These are phyloP conservation scores for Stentor roeselii DNA, from an alignment of 73 alveolate genomes.

Conservation along the genomic window DNA sequence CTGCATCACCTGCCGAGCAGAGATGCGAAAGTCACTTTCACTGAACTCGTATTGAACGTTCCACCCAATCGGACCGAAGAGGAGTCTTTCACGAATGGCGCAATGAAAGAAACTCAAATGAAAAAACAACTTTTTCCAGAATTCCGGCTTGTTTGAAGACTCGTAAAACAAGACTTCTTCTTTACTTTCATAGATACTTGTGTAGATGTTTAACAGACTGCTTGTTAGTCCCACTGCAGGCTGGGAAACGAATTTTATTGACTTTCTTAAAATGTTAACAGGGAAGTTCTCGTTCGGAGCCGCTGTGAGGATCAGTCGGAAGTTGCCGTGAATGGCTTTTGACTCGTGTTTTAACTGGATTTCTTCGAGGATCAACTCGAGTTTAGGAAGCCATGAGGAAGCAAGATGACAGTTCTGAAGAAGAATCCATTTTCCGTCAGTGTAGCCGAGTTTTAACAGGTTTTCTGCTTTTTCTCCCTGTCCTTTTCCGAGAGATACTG, in stretches of 20 bases:
- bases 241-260: constrained; percentile 82
- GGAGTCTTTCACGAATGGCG: constrained; percentile 96
- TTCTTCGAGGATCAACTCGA: constrained; percentile 88
- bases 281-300: constrained; percentile 75
- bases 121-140: constrained; percentile 57
- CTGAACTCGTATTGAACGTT: constrained; percentile 98
- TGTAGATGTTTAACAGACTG: constrained; percentile 67
- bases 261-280: constrained; percentile 61
- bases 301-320: constrained; percentile 79
- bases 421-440: constrained; percentile 97
- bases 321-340: constrained; percentile 63
- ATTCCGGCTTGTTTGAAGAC: constrained; percentile 51
- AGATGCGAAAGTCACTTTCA: constrained; percentile 97
- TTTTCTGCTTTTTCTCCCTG: constrained; percentile 94
- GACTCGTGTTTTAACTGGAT: constrained; percentile 63
- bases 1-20: constrained; percentile 91
- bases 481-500: constrained; percentile 92
- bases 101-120: constrained; percentile 83
- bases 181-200: constrained; percentile 57
- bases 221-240: constrained; percentile 89
- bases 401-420: constrained; percentile 99
- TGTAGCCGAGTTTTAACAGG: constrained; percentile 69
- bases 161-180: constrained; percentile 64
- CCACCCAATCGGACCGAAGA: constrained; percentile 99
- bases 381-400: constrained; percentile 95